phyloP scores from a whole-genome alignment of 148 eudicot species.

The Tetragonia tetragonoides region DNA sequence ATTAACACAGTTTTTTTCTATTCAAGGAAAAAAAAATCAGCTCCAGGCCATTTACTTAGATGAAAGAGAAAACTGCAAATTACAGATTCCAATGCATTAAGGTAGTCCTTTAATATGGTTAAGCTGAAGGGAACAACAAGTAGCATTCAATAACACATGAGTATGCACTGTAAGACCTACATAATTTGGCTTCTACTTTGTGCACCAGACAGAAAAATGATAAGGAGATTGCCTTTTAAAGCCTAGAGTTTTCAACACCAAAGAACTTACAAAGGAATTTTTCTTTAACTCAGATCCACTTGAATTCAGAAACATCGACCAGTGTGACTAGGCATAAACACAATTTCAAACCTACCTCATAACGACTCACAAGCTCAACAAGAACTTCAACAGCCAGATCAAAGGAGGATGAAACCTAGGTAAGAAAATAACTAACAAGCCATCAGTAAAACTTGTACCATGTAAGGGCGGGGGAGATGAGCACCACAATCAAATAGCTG shows the following conservation, averaged over 20 bases:
- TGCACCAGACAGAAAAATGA: not conserved
- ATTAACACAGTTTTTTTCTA: no score
- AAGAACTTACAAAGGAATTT: not conserved
- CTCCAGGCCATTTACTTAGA: no score
- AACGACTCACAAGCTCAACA: slow-evolving; percentile 82
- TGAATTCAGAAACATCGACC: not conserved
- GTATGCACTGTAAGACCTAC: not conserved
- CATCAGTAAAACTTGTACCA: not conserved
- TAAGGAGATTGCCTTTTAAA: not conserved
- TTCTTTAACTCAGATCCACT: not conserved
- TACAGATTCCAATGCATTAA: no score
- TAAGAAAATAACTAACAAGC: slow-evolving; percentile 20
- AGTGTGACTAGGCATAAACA: not conserved
- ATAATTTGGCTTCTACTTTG: not conserved
- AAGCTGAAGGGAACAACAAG: no score
- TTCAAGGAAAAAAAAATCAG: no score
- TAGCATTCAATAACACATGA: not conserved
- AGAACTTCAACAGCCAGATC: slow-evolving; percentile 91
- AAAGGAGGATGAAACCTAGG: slow-evolving; percentile 76
- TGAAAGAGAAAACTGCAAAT: no score
- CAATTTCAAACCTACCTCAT: slow-evolving; percentile 58
- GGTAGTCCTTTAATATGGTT: no score
- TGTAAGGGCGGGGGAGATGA: not conserved
- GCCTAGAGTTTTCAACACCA: not conserved
- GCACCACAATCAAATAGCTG: slow-evolving; percentile 13